Evolutionary conservation across 2,329 filamentous ascomycete species (phyloP).

Genomic region (Colletotrichum sp.): DNA sequence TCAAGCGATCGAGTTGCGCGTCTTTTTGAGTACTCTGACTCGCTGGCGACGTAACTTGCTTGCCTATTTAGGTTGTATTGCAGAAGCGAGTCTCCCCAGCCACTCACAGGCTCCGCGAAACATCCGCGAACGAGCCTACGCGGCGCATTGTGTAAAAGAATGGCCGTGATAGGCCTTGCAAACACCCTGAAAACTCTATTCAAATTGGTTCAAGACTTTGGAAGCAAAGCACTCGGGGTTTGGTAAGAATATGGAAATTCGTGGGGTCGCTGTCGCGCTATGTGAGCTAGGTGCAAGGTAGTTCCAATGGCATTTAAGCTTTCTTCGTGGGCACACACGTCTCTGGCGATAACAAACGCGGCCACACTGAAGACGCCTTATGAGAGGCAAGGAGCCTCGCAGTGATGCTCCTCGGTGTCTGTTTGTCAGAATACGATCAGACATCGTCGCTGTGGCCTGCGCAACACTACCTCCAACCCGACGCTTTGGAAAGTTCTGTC

Average conservation of each 20-base stretch:
- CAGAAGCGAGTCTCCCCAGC: not conserved
- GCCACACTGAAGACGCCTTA: not conserved
- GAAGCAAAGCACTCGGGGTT: not conserved
- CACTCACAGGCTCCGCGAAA: not conserved
- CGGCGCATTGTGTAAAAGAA: not conserved
- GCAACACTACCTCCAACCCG: not conserved
- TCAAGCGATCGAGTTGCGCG: not conserved
- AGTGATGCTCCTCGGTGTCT: not conserved
- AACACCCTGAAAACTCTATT: not conserved
- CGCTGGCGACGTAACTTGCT: not conserved
- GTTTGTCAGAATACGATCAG: not conserved
- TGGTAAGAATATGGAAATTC: not conserved
- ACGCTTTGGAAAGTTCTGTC: not conserved
- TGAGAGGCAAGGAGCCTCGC: not conserved
- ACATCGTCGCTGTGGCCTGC: not conserved
- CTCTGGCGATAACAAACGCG: not conserved
- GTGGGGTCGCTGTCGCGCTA: not conserved
- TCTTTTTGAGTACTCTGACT: not conserved
- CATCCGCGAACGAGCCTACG: not conserved
- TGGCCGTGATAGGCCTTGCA: not conserved
- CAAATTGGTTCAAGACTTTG: not conserved
- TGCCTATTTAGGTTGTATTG: not conserved
- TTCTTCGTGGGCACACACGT: not conserved
- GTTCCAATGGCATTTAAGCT: not conserved
- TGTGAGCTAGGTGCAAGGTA: not conserved